Conservation (phyloP, 2,329 filamentous ascomycete genomes). For the Neophaeococcomyces aloes region DNA sequence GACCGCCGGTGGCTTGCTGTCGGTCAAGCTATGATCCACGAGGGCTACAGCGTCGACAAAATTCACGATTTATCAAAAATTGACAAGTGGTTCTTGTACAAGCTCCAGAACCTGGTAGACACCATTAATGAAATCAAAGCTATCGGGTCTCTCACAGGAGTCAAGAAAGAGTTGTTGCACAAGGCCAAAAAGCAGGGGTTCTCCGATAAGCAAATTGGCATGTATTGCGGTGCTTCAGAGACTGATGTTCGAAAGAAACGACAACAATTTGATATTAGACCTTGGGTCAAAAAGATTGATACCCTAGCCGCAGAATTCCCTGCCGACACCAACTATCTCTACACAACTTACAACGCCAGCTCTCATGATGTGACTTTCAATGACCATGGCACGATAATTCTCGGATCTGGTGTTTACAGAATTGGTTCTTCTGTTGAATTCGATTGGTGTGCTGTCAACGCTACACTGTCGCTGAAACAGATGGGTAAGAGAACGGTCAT, state of each 20-base stretch:
- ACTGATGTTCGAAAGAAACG: constrained; percentile 78
- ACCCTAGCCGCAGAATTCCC: constrained; percentile 95
- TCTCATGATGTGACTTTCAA: constrained; percentile 90
- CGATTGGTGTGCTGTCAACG: constrained; percentile 94
- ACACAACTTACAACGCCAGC: constrained; percentile 95
- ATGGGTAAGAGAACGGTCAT: constrained; percentile 96
- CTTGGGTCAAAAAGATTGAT: constrained; percentile 98
- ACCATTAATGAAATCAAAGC: constrained; percentile 77
- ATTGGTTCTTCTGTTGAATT: constrained; percentile 98
- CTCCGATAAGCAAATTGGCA: constrained; percentile 89
- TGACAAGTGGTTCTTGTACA: constrained; percentile 98
- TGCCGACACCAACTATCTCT: constrained; percentile 87
- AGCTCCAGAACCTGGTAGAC: constrained; percentile 93
- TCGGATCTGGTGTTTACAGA: constrained; percentile 92
- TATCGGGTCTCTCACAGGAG: constrained; percentile 66
- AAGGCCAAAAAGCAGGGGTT: constrained; percentile 97
- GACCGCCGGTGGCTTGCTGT: constrained; percentile 96
- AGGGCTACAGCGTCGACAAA: constrained; percentile 84
- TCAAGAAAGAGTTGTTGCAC: constrained; percentile 79
- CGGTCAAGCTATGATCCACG: constrained; percentile 94
- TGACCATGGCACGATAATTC: constrained; percentile 77
- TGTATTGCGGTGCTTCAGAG: constrained; percentile 74
- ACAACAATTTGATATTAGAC: constrained; percentile 76
- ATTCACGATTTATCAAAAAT: constrained; percentile 95
- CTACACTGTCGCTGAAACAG: constrained; percentile 67